Percentiles rank a stretch among this genome's conserved stretches.
Evolutionary conservation across 306 rosid genomes (phyloP).

Genomic region (Cucurbita pepo): DNA sequence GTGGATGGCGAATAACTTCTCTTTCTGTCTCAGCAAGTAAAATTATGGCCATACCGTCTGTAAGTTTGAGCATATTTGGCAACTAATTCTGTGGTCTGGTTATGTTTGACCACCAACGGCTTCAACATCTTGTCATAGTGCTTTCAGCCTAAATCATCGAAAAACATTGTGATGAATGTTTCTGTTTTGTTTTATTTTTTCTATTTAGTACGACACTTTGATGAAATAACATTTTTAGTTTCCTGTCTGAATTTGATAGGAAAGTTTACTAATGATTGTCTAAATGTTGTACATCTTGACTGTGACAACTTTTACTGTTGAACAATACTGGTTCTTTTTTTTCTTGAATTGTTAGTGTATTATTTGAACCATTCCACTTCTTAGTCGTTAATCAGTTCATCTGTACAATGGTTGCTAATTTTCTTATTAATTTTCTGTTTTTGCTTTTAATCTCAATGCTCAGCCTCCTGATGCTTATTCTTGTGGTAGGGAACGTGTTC

Average conservation of each 20-base stretch:
- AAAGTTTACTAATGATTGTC: not conserved
- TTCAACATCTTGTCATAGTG: not conserved
- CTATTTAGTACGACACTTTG: not conserved
- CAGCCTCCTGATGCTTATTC: slow-evolving; percentile 5
- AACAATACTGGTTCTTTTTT: not conserved
- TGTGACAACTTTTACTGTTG: not conserved
- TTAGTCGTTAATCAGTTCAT: not conserved
- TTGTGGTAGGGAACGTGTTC: slow-evolving; percentile 59
- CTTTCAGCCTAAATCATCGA: not conserved
- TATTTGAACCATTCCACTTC: not conserved
- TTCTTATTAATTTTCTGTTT: not conserved
- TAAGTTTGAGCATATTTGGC: slow-evolving; percentile 29
- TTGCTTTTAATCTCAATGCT: not conserved
- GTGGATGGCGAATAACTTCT: slow-evolving; percentile 59
- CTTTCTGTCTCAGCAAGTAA: slow-evolving; percentile 84
- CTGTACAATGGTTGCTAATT: not conserved
- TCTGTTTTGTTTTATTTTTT: not conserved
- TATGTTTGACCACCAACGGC: not conserved
- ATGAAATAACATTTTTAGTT: not conserved
- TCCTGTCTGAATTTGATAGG: not conserved
- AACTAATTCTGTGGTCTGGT: slow-evolving; percentile 2
- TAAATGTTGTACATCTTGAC: not conserved
- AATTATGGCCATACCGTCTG: slow-evolving; percentile 71
- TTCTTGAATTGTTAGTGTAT: not conserved
- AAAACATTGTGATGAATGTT: not conserved